Conservation (phyloP, 352 stramenopile species). For the Blastocystis sp. region DNA sequence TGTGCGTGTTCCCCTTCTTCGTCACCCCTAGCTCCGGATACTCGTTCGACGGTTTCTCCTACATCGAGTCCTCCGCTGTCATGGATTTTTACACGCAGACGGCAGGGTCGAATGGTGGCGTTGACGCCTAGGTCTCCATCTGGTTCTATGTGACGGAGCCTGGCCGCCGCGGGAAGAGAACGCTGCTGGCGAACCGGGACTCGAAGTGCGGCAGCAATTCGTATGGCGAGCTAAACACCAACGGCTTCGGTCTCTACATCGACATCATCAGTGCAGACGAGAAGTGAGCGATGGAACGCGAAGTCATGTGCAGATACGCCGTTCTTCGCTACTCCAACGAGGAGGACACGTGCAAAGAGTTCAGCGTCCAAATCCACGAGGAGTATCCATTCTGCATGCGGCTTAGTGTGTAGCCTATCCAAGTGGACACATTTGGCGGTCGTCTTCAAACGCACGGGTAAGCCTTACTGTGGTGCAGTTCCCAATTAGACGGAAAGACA, state of each 20-base stretch:
- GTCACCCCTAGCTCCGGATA: conserved; percentile 30
- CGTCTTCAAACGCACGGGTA: conserved; percentile 29
- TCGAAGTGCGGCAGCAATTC: not conserved
- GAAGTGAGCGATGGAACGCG: not conserved
- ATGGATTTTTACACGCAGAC: conserved; percentile 65
- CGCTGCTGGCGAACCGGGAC: conserved; percentile 42
- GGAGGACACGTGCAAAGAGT: conserved; percentile 42
- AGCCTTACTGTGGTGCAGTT: not conserved
- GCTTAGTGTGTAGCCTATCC: conserved; percentile 1
- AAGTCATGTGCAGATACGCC: conserved; percentile 10
- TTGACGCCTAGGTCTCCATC: conserved; percentile 20
- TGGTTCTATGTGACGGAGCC: conserved; percentile 42
- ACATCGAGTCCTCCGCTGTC: conserved; percentile 49
- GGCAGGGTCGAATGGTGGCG: not conserved
- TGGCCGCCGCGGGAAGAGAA: conserved; percentile 16
- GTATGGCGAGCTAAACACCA: conserved; percentile 48
- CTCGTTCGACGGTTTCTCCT: conserved; percentile 25
- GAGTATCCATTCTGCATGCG: not conserved
- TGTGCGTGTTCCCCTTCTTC: not conserved
- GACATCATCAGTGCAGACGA: conserved; percentile 43
- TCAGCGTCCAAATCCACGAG: not conserved
- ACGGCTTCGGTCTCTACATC: conserved; percentile 61
- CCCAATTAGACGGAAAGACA: not conserved
- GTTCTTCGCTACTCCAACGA: conserved; percentile 26
- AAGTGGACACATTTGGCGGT: conserved; percentile 51